Evolutionary conservation across 2,329 filamentous ascomycete genomes (phyloP), one percentile per base, ranked within the genome.

Genomic region (Aphanoascus verrucosus): DNA sequence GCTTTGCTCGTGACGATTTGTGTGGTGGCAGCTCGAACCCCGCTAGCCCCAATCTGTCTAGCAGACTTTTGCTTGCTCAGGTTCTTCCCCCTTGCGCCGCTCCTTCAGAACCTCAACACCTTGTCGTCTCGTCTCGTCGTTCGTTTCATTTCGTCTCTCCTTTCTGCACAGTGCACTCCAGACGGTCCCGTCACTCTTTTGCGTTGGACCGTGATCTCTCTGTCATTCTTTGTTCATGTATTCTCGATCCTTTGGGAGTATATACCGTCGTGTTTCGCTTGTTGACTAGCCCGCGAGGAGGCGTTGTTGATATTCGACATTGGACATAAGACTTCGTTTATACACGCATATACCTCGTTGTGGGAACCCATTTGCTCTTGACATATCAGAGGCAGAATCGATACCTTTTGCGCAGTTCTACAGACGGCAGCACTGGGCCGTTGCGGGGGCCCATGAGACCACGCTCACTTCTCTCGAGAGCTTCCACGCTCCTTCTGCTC

Each of bases 401-500:
- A 9, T 23, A 14, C 41, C 15, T 43, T n/a, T 23, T 43, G 17
- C 19, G 9, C 41, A 12, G 5, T 12, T 43, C 11, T 23, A 12
- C 41, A 11, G 17, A n/a, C 45, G 32, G 17, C 45, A 48, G 45
- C 4, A 20, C 15, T 19, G 1, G 20, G 37, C 51, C 34, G 23
- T 47, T 17, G 32, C 32, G 14, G 19, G 38, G 19, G 38, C 34
- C 49, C 42, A 70, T 70, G 68, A 69, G 66, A 63, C 59, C 68
- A 53, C 55, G 62, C 53, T 62, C 67, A 55, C 54, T 64, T 52
- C 60, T 64, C n/a, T 60, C 62, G 53, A 57, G 63, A 57, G 63
- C 67, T 17, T 63, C 62, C 37, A 65, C 65, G 55, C 62, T 72
- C 47, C 58, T 72, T 42, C 62, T 67, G n/a, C 61, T 72, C 55